Conservation (phyloP, 768 basidiomycete genomes). For the Boletus rubescentipes region DNA sequence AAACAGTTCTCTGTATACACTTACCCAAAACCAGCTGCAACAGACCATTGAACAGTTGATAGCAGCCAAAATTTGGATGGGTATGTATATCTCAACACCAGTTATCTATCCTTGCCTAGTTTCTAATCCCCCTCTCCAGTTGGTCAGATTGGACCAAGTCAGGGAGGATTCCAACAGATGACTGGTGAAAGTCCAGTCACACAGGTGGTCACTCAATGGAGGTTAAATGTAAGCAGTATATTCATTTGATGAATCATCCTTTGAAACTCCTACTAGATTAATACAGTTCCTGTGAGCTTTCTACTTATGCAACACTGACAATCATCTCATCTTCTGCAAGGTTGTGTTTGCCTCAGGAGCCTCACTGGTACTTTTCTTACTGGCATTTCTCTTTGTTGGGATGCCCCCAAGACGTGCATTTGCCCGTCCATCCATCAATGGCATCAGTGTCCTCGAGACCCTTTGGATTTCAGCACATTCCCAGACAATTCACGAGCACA, state of each 20-base stretch:
- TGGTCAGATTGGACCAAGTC: constrained; percentile 4
- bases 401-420: not conserved
- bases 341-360: constrained; percentile 1
- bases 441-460: not conserved
- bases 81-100: constrained; percentile 2
- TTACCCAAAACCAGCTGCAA: constrained; percentile 2
- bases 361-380: not conserved
- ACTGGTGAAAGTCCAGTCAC: constrained; percentile 1
- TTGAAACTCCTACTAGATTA: constrained; percentile 4
- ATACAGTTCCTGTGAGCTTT: constrained; percentile 11
- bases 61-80: constrained; percentile 11
- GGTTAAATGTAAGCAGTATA: constrained; percentile 10
- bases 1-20: not conserved
- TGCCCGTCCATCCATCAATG: too few species aligned
- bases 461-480: not conserved
- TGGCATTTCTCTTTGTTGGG: not conserved
- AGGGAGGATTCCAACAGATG: constrained; percentile 9
- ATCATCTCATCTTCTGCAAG: not conserved
- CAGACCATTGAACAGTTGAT: not conserved
- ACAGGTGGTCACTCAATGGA: constrained; percentile 7
- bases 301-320: not conserved
- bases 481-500: not conserved
- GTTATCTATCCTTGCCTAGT: not conserved
- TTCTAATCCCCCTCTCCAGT: not conserved
- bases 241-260: not conserved